These are phyloP conservation scores for Magnaporthales sp. DNA, from an alignment of 2,329 filamentous ascomycete genomes.

Conservation along the genomic window DNA sequence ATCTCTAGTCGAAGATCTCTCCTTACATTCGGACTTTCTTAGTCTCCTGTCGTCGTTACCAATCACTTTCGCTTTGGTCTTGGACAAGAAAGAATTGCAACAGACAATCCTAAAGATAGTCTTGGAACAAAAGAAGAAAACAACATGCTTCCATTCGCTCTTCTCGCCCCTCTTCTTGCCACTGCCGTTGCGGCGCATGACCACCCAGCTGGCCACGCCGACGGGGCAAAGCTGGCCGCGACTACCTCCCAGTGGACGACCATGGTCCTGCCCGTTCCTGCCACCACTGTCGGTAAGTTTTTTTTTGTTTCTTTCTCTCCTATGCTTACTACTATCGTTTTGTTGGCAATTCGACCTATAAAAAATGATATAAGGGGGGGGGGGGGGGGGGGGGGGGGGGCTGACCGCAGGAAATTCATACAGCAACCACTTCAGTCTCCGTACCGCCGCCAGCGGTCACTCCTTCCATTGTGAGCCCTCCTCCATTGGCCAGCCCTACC, in stretches of 20 bases:
- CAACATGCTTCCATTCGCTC: neutral
- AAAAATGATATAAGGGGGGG: too few species aligned
- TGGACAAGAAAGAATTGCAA: neutral
- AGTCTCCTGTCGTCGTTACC: neutral
- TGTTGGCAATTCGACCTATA: neutral
- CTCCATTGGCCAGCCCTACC: neutral
- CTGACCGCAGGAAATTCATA: neutral
- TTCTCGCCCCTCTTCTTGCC: neutral
- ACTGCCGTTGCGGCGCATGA: neutral
- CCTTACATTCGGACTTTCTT: neutral
- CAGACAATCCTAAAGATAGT: neutral
- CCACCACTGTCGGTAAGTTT: neutral
- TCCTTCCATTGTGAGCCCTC: neutral
- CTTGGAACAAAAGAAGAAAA: neutral
- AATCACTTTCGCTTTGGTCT: neutral
- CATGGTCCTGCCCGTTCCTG: neutral
- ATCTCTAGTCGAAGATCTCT: neutral
- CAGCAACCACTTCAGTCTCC: neutral
- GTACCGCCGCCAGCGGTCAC: neutral
- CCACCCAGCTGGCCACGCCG: neutral
- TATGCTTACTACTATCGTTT: neutral
- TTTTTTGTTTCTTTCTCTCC: neutral
- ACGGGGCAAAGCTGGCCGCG: neutral
- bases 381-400: too few species aligned
- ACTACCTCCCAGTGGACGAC: neutral